Percentiles rank a stretch among this genome's conserved stretches.
Conservation (phyloP, 1,284 basidiomycete species). For the Cutaneotrichosporon cavernicola region DNA sequence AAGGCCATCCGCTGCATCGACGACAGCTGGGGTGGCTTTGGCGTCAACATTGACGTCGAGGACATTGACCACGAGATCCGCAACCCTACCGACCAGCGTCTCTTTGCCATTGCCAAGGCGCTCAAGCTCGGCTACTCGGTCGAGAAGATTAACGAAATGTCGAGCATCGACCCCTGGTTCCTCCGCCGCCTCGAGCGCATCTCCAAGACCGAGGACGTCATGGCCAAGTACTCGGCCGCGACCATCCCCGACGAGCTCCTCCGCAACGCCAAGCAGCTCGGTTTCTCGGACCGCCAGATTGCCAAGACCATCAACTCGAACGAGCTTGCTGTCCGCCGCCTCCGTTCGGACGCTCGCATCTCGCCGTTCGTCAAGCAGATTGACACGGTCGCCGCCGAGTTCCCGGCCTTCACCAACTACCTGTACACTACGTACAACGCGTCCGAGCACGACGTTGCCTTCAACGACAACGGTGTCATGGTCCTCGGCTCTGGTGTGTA, state of each 20-base stretch:
- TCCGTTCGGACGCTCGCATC: conserved; percentile 80
- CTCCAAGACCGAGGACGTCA: conserved; percentile 70
- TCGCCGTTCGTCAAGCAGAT: conserved; percentile 97
- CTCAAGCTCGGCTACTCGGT: conserved; percentile 91
- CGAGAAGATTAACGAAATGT: conserved; percentile 95
- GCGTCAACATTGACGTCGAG: conserved; percentile 65
- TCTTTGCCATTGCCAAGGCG: conserved; percentile 96
- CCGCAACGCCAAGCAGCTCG: conserved; percentile 85
- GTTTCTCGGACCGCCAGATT: conserved; percentile 92
- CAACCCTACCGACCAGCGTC: conserved; percentile 71
- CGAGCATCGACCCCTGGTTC: conserved; percentile 98
- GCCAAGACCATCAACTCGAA: conserved; percentile 69
- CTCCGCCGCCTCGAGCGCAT: conserved; percentile 82
- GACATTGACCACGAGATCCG: conserved; percentile 76
- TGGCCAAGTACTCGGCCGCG: conserved; percentile 67
- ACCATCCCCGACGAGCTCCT: conserved; percentile 67
- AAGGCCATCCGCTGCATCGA: conserved; percentile 97
- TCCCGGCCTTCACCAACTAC: conserved; percentile 98
- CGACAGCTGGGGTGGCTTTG: conserved; percentile 89
- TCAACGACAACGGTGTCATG: conserved; percentile 91
- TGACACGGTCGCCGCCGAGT: conserved; percentile 97
- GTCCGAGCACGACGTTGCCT: conserved; percentile 82
- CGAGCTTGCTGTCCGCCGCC: conserved; percentile 61
- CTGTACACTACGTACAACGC: conserved; percentile 98
- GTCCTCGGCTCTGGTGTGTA: conserved; percentile 98